A percentile compares a stretch with the other conserved stretches of the same genome.
phyloP scores from a whole-genome alignment of 1,139 yeast genomes.

The Geotrichum cucujoidarum region DNA sequence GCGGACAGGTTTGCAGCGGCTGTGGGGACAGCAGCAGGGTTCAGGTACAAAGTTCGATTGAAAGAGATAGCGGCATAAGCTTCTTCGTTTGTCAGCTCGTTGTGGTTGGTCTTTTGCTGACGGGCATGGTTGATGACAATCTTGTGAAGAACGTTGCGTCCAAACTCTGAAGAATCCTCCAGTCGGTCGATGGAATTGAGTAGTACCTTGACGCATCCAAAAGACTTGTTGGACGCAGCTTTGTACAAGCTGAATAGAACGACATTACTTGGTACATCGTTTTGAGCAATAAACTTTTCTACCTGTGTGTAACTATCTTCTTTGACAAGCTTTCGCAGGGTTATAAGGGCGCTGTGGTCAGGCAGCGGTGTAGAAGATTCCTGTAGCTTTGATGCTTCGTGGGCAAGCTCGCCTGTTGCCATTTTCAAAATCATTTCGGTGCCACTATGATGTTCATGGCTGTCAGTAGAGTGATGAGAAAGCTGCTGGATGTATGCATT shows the following conservation, averaged over 20 bases:
- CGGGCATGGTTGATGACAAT: slow-evolving; percentile 75
- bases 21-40: slow-evolving; percentile 50
- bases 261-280: slow-evolving; percentile 2
- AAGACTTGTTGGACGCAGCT: slow-evolving; percentile 52
- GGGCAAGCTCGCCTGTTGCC: not conserved
- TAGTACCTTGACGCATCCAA: slow-evolving; percentile 52
- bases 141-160: slow-evolving; percentile 81
- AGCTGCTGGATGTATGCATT: slow-evolving; percentile 51
- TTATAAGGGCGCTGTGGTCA: not conserved
- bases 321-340: slow-evolving; percentile 16
- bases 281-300: slow-evolving; percentile 13
- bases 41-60: slow-evolving; percentile 32
- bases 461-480: slow-evolving; percentile 25
- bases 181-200: slow-evolving; percentile 47
- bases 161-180: slow-evolving; percentile 66
- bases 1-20: slow-evolving; percentile 40
- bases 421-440: slow-evolving; percentile 4
- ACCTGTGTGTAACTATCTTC: slow-evolving; percentile 33
- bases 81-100: slow-evolving; percentile 14
- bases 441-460: slow-evolving; percentile 19
- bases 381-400: not conserved
- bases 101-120: slow-evolving; percentile 30
- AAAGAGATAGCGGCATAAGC: slow-evolving; percentile 5
- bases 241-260: slow-evolving; percentile 57
- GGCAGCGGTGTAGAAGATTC: not conserved